Base-by-base conservation (phyloP, 352 stramenopile genomes). In the Phytophthora podocarpi region DNA sequence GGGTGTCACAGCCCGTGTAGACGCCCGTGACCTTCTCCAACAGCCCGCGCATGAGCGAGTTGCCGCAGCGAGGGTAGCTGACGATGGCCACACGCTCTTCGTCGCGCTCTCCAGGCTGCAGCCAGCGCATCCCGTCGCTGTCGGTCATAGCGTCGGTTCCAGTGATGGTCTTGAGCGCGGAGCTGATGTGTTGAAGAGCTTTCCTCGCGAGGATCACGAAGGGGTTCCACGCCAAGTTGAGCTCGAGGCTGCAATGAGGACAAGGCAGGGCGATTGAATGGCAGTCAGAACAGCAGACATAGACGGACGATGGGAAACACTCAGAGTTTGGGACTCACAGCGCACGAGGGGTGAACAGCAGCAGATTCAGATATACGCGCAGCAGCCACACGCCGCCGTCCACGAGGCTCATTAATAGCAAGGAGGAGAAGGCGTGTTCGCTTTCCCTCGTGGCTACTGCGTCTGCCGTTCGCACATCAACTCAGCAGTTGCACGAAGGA, bases 61-160 rank as follows among this genome's bases (percentile, higher is more conserved):
- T 99, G 28, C 97, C 97, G 37, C 88, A 98, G 3, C 97, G 87
- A 41, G 97, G 97, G 74, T 99, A 99, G 54, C 96, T 99, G 58
- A 97, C 93, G 40, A 99, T 90, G 35, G 85, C 87, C 12, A 96
- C 74, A 59, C 85, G 82, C 45, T 95, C 78, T 61, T 81, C 82
- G 12, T 73, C 49, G 37, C 78, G 78, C 62, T 96, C 87, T 40
- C 70, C 77, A 15, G 74, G 70, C 27, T 75, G 60, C 11, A 96
- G 72, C 87, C 87, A 96, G 31, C 87, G 84, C 71, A 90, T 74
- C 9, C 39, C 49, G 31, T 67, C 47, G 15, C 28, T 26, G 0
- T 61, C 46, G 6, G 32, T 35, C 46, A 69, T 65, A 23, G n/a
- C 40, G n/a, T 54, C 15, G 13, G 30, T 30, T 37, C 45, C 18